Base-by-base conservation (phyloP, 23 red algal genomes). In the Gracilaria gracilis region DNA sequence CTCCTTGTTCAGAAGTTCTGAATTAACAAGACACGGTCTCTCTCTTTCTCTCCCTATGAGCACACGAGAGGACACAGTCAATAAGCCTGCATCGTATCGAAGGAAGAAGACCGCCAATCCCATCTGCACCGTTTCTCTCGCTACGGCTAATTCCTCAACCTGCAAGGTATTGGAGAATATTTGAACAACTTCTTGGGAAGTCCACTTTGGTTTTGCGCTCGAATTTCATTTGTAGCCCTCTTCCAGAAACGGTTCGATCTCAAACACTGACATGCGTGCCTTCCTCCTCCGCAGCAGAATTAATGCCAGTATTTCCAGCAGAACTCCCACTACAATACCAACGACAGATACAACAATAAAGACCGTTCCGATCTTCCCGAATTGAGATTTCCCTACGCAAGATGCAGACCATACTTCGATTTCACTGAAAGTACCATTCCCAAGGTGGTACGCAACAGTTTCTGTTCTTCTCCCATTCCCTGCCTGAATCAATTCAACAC, bases 401-500 rank as follows among this genome's bases (percentile, higher is more conserved):
- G 36, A 40, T 44, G 58, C 79, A 33, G 36, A 39, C 79, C 79
- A 82, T 16, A 65, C n/a, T 61, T 82, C 54, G 13, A 82, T 82
- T 28, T 59, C 58, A 59, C 79, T 54, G n/a, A 65, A 62, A 24
- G 46, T 57, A 12, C 49, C 53, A 47, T 62, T 61, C 23, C 79
- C 79, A 39, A 65, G 36, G 64, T 62, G 58, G 31, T 62, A 82
- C 3, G 79, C 79, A 39, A 86, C 64, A 9, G 36, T 46, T 15
- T 62, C 79, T 36, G 35, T 27, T 62, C 29, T 1, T 61, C 36
- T 25, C 27, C 32, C 20, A 20, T 51, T 59, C 3, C 54, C 27
- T 15, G 79, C 36, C 27, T 59, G 46, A 62, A 82, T 59, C 49
- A 82, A 36, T 34, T 82, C 79, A 24, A 82, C 37, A n/a, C 83